Conservation (phyloP, 148 eudicot genomes). For the Heliamphora exappendiculata region DNA sequence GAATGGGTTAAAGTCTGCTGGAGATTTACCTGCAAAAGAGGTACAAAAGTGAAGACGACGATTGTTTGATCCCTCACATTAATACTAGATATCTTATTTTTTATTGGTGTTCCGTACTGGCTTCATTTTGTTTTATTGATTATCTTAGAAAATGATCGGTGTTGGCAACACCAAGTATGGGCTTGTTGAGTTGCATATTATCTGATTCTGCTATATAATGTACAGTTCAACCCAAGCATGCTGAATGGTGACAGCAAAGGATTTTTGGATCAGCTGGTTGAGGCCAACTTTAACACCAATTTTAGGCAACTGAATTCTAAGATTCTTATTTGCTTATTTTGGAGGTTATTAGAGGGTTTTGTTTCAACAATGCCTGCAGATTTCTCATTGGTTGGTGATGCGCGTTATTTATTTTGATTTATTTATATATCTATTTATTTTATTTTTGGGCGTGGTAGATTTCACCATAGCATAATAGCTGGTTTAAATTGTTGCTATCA, state of each 20-base stretch:
- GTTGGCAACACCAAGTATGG: neutral
- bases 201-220: conserved; percentile 10
- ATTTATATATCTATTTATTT: neutral
- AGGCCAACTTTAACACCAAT: conserved; percentile 26
- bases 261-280: conserved; percentile 41
- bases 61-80: neutral
- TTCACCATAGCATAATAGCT: neutral
- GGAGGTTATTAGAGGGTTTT: conserved; percentile 51
- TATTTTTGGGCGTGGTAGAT: neutral
- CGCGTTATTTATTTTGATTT: conserved; percentile 6
- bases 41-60: conserved; percentile 14
- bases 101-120: neutral
- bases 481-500: neutral
- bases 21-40: conserved; percentile 34
- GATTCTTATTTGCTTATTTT: conserved; percentile 53
- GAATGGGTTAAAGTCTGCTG: conserved; percentile 36
- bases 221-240: conserved; percentile 33
- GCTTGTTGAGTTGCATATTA: neutral
- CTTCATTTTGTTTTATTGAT: neutral
- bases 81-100: neutral
- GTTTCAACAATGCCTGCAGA: conserved; percentile 33
- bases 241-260: conserved; percentile 38
- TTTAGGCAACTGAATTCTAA: conserved; percentile 44
- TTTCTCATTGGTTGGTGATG: conserved; percentile 36
- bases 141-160: neutral